Conservation (phyloP, 2,329 filamentous ascomycete species). For the Grosmannia clavigera region DNA sequence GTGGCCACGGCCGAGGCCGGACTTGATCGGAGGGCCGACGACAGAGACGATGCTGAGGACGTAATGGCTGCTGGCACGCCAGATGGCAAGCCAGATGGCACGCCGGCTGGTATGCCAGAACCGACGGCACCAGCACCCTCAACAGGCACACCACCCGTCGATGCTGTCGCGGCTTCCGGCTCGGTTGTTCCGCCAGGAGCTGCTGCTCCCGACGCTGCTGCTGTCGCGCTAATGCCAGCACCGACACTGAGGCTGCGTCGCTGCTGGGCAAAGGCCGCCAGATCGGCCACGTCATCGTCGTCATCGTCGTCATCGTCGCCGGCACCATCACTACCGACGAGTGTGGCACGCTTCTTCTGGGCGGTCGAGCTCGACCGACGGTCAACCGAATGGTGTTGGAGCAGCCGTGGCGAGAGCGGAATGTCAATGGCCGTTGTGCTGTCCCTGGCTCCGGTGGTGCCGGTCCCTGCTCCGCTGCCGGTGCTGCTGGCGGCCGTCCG, state of each 20-base stretch:
- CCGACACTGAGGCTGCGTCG: constrained; percentile 58
- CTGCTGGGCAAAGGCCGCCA: constrained; percentile 45
- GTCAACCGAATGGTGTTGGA: constrained; percentile 23
- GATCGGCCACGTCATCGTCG: constrained; percentile 49
- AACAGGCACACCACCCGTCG: neutral
- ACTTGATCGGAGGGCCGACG: constrained; percentile 14
- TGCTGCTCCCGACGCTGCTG: neutral
- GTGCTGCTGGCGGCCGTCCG: constrained; percentile 15
- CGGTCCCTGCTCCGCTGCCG: neutral
- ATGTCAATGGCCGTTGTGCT: constrained; percentile 60
- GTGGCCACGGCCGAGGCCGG: neutral
- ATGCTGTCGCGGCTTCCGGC: neutral
- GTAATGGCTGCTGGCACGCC: neutral
- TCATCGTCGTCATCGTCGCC: constrained; percentile 52
- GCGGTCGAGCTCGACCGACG: constrained; percentile 60
- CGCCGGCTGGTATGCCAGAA: neutral
- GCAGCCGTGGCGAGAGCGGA: constrained; percentile 53
- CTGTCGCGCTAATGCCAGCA: constrained; percentile 25
- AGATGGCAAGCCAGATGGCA: neutral
- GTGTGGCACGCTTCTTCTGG: constrained; percentile 43
- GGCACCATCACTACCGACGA: constrained; percentile 4
- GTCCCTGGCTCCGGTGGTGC: neutral
- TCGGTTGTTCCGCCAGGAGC: constrained; percentile 9
- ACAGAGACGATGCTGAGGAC: constrained; percentile 17
- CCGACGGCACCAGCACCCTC: neutral